Evolutionary conservation across 2,329 filamentous ascomycete species (phyloP).

Genomic region (Trichoderma koningiopsis): DNA sequence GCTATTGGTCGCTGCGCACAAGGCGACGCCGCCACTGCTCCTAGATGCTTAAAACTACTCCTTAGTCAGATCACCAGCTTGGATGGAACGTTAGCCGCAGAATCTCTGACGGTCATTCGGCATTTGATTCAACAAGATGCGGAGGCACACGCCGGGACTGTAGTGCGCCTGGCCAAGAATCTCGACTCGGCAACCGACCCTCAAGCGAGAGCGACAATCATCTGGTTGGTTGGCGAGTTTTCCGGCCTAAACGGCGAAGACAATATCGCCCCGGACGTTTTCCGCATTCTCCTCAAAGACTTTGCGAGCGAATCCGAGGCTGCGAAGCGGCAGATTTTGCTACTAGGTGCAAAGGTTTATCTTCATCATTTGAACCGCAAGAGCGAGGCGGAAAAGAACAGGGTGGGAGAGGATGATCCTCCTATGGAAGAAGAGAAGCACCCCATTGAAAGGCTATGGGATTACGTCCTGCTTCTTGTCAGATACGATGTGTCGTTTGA

Average conservation of each 20-base stretch:
- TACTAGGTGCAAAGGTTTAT: conserved; percentile 96
- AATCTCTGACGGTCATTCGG: conserved; percentile 90
- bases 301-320: conserved; percentile 83
- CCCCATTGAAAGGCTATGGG: conserved; percentile 76
- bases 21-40: conserved; percentile 68
- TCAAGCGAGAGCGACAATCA: conserved; percentile 87
- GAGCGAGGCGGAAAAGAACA: conserved; percentile 45
- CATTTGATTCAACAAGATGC: conserved; percentile 94
- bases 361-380: conserved; percentile 79
- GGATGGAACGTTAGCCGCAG: conserved; percentile 85
- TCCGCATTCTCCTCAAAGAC: conserved; percentile 82
- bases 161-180: conserved; percentile 86
- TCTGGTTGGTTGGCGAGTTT: conserved; percentile 97
- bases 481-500: conserved; percentile 96
- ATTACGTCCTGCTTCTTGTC: conserved; percentile 80
- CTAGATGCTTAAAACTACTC: conserved; percentile 79
- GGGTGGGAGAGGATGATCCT: conserved; percentile 38
- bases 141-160: conserved; percentile 76
- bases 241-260: conserved; percentile 76
- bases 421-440: conserved; percentile 50
- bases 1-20: conserved; percentile 94
- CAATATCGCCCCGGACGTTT: conserved; percentile 89
- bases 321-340: conserved; percentile 86
- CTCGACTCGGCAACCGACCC: conserved; percentile 86
- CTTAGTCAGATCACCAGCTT: conserved; percentile 85